A percentile compares a stretch with the other conserved stretches of the same genome.
Evolutionary conservation across 345 rosid species (phyloP).

Genomic region (Hibiscus mutabilis): DNA sequence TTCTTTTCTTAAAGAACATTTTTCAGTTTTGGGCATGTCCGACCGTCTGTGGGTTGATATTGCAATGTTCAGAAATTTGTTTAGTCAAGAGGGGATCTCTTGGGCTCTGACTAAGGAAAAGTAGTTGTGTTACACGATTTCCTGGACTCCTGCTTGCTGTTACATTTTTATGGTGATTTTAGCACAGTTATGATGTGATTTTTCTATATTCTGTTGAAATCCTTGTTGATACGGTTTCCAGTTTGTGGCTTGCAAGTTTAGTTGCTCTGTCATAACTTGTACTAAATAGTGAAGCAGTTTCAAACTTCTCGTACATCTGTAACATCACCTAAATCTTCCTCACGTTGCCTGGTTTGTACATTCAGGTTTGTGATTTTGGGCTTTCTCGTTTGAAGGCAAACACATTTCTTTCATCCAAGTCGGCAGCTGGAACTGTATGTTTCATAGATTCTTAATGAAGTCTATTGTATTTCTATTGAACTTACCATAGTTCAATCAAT

Average conservation of each 20-base stretch:
- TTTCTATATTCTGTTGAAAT: background rate
- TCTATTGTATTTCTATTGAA: slow-evolving; percentile 1
- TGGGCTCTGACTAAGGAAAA: background rate
- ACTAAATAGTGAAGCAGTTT: background rate
- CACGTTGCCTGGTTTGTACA: slow-evolving; percentile 4
- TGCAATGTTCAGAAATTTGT: background rate
- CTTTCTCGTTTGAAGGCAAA: slow-evolving; percentile 94
- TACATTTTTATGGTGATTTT: background rate
- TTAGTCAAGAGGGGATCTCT: background rate
- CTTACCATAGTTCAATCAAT: background rate
- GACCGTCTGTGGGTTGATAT: background rate
- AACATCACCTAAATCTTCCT: slow-evolving; percentile 10
- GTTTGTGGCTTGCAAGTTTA: background rate
- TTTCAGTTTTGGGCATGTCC: background rate
- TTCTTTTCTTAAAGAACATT: background rate
- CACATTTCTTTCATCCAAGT: slow-evolving; percentile 94
- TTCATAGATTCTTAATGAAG: slow-evolving; percentile 13
- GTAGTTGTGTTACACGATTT: background rate
- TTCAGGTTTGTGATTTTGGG: slow-evolving; percentile 97
- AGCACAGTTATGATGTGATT: background rate
- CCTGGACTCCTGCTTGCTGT: background rate
- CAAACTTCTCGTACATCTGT: background rate
- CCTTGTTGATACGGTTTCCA: background rate
- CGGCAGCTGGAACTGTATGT: slow-evolving; percentile 99
- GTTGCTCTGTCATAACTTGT: background rate